A percentile compares a stretch with the other conserved stretches of the same genome.
phyloP scores from a whole-genome alignment of 2,329 filamentous ascomycete species.

The Mariannaea elegans region DNA sequence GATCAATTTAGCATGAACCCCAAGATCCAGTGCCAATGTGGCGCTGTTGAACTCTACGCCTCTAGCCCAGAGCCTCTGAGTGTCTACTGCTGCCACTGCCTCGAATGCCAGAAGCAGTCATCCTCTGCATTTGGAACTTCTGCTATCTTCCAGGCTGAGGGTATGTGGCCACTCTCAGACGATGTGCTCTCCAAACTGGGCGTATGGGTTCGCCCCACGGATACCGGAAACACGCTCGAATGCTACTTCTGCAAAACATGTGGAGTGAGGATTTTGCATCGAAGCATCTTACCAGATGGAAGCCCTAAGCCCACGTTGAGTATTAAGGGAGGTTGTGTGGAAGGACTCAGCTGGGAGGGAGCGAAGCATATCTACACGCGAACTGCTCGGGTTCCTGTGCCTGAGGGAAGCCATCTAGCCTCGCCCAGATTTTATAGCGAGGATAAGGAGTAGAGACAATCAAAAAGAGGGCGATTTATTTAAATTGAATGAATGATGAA shows the following conservation, averaged over 20 bases:
- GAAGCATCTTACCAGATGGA: conserved; percentile 50
- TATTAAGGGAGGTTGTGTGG: conserved; percentile 57
- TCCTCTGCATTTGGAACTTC: conserved; percentile 57
- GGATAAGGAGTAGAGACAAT: background rate
- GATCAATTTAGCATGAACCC: conserved; percentile 32
- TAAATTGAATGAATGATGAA: too few relatives aligned
- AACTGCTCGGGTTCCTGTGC: conserved; percentile 55
- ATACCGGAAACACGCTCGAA: conserved; percentile 52
- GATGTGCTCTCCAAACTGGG: conserved; percentile 44
- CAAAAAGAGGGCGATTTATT: background rate
- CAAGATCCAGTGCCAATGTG: conserved; percentile 51
- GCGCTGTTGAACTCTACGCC: conserved; percentile 47
- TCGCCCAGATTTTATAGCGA: conserved; percentile 21
- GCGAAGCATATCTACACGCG: conserved; percentile 57
- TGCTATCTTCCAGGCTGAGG: conserved; percentile 51
- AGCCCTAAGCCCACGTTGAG: conserved; percentile 47
- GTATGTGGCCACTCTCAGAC: conserved; percentile 51
- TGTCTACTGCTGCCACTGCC: conserved; percentile 57
- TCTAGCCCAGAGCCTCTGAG: conserved; percentile 46
- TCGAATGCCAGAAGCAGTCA: conserved; percentile 55
- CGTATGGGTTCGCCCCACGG: conserved; percentile 50
- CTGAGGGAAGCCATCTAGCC: conserved; percentile 44
- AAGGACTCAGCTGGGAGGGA: conserved; percentile 50
- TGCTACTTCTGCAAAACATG: conserved; percentile 55
- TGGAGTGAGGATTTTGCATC: conserved; percentile 59